Base-by-base conservation (phyloP, 805 yeast genomes). In the Jamesozyma lodderae region DNA sequence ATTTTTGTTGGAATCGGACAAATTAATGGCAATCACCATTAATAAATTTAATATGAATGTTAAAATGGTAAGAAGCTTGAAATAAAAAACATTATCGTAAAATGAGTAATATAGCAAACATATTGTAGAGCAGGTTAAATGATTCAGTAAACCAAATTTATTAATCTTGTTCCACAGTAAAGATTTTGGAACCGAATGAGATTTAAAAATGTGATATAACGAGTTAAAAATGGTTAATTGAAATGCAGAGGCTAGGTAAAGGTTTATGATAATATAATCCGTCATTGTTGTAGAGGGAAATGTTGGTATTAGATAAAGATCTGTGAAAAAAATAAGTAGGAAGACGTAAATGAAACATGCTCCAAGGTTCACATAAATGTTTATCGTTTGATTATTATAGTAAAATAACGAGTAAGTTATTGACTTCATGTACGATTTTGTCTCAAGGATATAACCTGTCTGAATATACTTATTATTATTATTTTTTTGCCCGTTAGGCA, bases 101-200 rank as follows among this genome's bases (percentile, higher is more conserved):
- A 60, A 57, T 5, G 67, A 66, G 44, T 67, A 69, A 43, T 65
- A 67, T 17, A 70, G 47, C 11, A 72, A 41, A 2, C 74, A 65
- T 4, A 73, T 60, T 52, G 75, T 67, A 1, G 83, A 77, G 34
- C 77, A 67, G 4, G 80, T 70, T 36, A 79, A 75, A 44, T 79
- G 65, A 18, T 77, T 61, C 19, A 79, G 74, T 38, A 81, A 79
- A 1, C 86, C 87, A 46, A 79, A 66, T 52, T 81, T 79, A 54
- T 80, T 85, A 34, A 79, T 67, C 48, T 72, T 77, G 52, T 77
- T 77, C 36, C 84, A 82, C 24, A 71, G 53, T 35, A 56, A 60
- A 20, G 72, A 56, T 3, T 77, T 70, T 17, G 52, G 43, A 26
- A 59, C 64, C 6, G 84, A 77, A 55, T 80, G 86, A 41, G 74